phyloP scores from a whole-genome alignment of 2,329 filamentous ascomycete species.

The Hansfordia pulvinata region DNA sequence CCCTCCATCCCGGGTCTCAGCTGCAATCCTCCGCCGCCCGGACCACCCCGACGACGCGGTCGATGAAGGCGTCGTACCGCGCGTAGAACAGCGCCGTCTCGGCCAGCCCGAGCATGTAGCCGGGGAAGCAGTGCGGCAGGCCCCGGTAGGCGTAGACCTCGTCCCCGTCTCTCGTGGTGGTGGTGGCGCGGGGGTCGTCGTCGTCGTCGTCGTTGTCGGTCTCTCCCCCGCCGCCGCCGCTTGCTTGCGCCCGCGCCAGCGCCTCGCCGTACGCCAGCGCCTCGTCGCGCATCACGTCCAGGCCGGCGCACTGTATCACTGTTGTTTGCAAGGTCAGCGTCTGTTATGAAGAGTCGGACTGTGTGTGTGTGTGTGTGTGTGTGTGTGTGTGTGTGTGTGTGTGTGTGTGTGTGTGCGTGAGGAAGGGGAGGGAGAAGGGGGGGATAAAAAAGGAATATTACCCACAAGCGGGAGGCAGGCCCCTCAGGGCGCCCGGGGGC shows the following conservation, averaged over 20 bases:
- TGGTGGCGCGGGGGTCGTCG: constrained; percentile 17
- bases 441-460: no score
- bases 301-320: constrained; percentile 21
- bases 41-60: no score
- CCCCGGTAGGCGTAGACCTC: constrained; percentile 19
- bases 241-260: constrained; percentile 17
- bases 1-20: no score
- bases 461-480: constrained; percentile 20
- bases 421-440: no score
- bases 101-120: constrained; percentile 6
- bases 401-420: no score
- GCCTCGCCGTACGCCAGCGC: constrained; percentile 22
- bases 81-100: constrained; percentile 8
- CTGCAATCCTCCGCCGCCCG: no score
- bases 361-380: no score
- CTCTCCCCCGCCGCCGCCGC: constrained; percentile 17
- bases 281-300: constrained; percentile 23
- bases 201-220: no score
- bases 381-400: no score
- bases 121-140: constrained; percentile 21
- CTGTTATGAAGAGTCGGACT: not conserved
- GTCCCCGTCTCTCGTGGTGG: no score
- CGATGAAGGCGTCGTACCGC: constrained; percentile 6
- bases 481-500: constrained; percentile 15
- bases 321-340: constrained; percentile 1